A percentile compares a stretch with the other conserved stretches of the same genome.
These are phyloP conservation scores for Fusarium beomiforme DNA, from an alignment of 2,329 filamentous ascomycete species.

Conservation along the genomic window DNA sequence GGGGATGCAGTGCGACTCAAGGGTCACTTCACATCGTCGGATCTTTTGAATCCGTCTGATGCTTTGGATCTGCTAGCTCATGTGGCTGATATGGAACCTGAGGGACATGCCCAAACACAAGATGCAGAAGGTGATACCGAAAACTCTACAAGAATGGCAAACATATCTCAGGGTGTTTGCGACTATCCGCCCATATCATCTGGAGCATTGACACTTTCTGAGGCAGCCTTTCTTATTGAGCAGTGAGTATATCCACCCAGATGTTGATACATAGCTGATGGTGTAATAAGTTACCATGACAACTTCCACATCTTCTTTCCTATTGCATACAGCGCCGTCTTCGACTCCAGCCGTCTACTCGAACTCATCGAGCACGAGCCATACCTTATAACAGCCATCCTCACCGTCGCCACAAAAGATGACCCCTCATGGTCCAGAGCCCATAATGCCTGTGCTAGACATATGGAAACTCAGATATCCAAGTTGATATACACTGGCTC, in stretches of 20 bases:
- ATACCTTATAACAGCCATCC: slow-evolving; percentile 74
- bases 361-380: slow-evolving; percentile 69
- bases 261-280: background rate
- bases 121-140: background rate
- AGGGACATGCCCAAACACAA: slow-evolving; percentile 20
- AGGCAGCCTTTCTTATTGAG: slow-evolving; percentile 42
- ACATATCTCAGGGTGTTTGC: background rate
- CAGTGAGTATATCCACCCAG: slow-evolving; percentile 27
- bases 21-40: slow-evolving; percentile 53
- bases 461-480: slow-evolving; percentile 76
- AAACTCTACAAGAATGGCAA: background rate
- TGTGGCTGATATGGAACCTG: slow-evolving; percentile 51
- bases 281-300: slow-evolving; percentile 64
- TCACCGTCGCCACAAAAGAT: slow-evolving; percentile 78
- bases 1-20: slow-evolving; percentile 41
- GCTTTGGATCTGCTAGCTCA: slow-evolving; percentile 54
- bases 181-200: slow-evolving; percentile 48
- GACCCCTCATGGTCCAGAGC: slow-evolving; percentile 70
- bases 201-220: slow-evolving; percentile 43
- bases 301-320: slow-evolving; percentile 78
- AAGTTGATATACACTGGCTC: slow-evolving; percentile 73
- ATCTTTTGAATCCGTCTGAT: slow-evolving; percentile 55
- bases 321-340: slow-evolving; percentile 69
- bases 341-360: slow-evolving; percentile 62
- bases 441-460: slow-evolving; percentile 72